Evolutionary conservation across 805 yeast genomes (phyloP).

Genomic region (Jamesozyma gamospora): DNA sequence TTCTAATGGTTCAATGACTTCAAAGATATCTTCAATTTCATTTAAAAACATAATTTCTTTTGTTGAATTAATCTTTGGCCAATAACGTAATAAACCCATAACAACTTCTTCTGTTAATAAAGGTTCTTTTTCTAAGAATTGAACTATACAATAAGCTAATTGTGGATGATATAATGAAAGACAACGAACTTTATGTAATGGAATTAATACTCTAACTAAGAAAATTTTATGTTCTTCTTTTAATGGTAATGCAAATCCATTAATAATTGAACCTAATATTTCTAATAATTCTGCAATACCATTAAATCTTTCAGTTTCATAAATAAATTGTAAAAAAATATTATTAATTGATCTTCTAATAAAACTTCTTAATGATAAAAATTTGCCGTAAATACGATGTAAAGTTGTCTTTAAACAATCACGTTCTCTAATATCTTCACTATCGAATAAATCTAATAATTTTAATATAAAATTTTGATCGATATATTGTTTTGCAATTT

Average conservation of each 20-base stretch:
- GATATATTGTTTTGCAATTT: slow-evolving; percentile 83
- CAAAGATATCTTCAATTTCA: slow-evolving; percentile 94
- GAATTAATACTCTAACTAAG: slow-evolving; percentile 74
- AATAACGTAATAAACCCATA: slow-evolving; percentile 81
- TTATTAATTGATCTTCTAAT: slow-evolving; percentile 86
- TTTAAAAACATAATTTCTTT: slow-evolving; percentile 93
- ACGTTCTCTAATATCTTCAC: slow-evolving; percentile 93
- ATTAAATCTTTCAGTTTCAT: slow-evolving; percentile 92
- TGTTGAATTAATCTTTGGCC: slow-evolving; percentile 95
- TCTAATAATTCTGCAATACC: slow-evolving; percentile 93
- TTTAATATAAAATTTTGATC: slow-evolving; percentile 82
- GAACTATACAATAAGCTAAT: slow-evolving; percentile 92
- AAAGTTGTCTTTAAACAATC: slow-evolving; percentile 91
- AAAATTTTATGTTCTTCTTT: slow-evolving; percentile 95
- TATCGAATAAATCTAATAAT: slow-evolving; percentile 81
- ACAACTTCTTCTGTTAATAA: slow-evolving; percentile 89
- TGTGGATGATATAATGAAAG: slow-evolving; percentile 91
- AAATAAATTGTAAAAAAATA: slow-evolving; percentile 84
- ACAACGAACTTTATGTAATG: slow-evolving; percentile 85
- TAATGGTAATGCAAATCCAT: slow-evolving; percentile 94
- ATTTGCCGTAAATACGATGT: slow-evolving; percentile 94
- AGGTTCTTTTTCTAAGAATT: slow-evolving; percentile 92
- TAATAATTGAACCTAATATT: slow-evolving; percentile 90
- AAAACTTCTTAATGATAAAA: slow-evolving; percentile 77
- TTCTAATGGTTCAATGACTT: slow-evolving; percentile 89